Base-by-base conservation (phyloP, 805 yeast species). In the Kuraishia piskuri region DNA sequence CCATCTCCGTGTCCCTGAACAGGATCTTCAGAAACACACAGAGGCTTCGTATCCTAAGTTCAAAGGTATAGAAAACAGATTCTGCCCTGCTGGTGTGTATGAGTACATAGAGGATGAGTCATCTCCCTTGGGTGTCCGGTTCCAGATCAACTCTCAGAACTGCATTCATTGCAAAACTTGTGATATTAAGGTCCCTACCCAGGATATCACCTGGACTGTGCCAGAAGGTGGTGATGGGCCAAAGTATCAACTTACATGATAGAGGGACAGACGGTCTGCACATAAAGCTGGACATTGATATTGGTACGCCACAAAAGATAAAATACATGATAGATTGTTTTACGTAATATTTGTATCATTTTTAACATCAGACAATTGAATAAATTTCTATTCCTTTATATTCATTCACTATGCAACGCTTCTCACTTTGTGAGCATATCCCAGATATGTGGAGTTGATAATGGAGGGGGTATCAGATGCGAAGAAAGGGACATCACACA, bases 221-320 rank as follows among this genome's bases (percentile, higher is more conserved):
- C 99, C 99, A 7, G 98, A 94, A 73, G 98, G 99, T 56, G 97
- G 98, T 26, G 99, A 88, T 68, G 99, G 99, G 14, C 99, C 99
- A 54, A 94, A 94, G 69, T 94, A 94, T 68, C 84, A 85, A 67
- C 81, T 89, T 84, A 85, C 96, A 6, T 68, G 52, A 55, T 36
- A 12, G 22, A 45, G 22, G 14, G 10, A 45, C 23, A 25, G 31
- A 25, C 31, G 31, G 6, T 10, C 14, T 31, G 9, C 40, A 31
- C 8, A 3, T 3, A 12, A 12, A 12, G 7, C 40, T 12, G 17
- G 14, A n/a, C 40, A n/a, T 31, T 12, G 17, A n/a, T 25, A 25
- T 25, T n/a, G n/a, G n/a, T n/a, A n/a, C n/a, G n/a, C n/a, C n/a
- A n/a, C n/a, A n/a, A 31, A 31, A 7, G 4, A 31, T 3, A 31